A percentile compares a stretch with the other conserved stretches of the same genome.
Evolutionary conservation across 345 rosid genomes (phyloP).

Genomic region (Pseudoturritis turrita): DNA sequence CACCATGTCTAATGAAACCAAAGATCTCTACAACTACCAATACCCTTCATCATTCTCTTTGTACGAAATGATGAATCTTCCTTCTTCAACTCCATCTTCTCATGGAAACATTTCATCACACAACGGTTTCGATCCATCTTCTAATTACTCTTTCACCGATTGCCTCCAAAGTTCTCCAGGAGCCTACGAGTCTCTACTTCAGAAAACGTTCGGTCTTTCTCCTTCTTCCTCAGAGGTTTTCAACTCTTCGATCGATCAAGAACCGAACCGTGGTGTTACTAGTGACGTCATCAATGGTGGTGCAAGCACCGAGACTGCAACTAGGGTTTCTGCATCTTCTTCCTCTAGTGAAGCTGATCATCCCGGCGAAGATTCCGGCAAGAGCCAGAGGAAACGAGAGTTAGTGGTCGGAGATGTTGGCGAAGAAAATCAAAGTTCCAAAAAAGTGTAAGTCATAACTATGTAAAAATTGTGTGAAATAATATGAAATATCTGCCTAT

Average conservation of each 20-base stretch:
- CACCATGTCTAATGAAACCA: constrained; percentile 71
- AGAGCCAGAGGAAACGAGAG: constrained; percentile 34
- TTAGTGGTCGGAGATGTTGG: constrained; percentile 28
- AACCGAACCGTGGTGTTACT: constrained; percentile 18
- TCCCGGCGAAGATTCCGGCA: constrained; percentile 56
- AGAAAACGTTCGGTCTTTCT: constrained; percentile 46
- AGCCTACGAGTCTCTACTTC: constrained; percentile 48
- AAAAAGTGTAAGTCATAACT: constrained; percentile 43
- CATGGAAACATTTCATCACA: constrained; percentile 25
- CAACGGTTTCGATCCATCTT: constrained; percentile 34
- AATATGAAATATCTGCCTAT: too few relatives aligned
- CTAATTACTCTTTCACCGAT: constrained; percentile 46
- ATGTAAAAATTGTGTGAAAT: too few relatives aligned
- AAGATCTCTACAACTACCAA: constrained; percentile 46
- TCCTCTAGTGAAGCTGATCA: constrained; percentile 61
- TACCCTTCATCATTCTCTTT: constrained; percentile 26
- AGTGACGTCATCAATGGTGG: constrained; percentile 19
- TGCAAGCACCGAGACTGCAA: constrained; percentile 26
- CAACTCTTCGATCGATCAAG: constrained; percentile 41
- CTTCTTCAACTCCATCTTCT: constrained; percentile 12
- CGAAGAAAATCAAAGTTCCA: constrained; percentile 43
- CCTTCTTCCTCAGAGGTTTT: constrained; percentile 50
- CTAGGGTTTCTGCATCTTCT: constrained; percentile 56
- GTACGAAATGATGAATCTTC: constrained; percentile 26
- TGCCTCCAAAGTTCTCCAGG: constrained; percentile 45